phyloP scores from a whole-genome alignment of 202 grass and related monocot genomes.

The Setaria viridis region DNA sequence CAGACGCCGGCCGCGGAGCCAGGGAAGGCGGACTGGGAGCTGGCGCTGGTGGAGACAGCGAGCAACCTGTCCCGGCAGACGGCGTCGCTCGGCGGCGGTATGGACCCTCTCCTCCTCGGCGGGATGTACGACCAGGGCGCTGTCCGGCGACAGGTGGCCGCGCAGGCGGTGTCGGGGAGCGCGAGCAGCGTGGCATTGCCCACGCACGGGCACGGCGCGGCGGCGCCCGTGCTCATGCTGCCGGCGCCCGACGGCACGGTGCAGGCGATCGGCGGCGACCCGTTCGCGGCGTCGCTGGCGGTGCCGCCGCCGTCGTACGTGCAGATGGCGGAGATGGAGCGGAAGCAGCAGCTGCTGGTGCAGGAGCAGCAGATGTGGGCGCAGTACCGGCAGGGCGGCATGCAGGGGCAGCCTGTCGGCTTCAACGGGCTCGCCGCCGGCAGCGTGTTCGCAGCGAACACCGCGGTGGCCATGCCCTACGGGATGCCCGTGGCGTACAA shows the following conservation, averaged over 20 bases:
- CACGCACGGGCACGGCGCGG: not conserved
- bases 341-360: slow-evolving; percentile 74
- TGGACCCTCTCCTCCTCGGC: slow-evolving; percentile 69
- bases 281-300: slow-evolving; percentile 77
- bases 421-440: not conserved
- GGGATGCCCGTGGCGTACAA: slow-evolving; percentile 63
- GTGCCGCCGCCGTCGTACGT: slow-evolving; percentile 79
- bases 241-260: slow-evolving; percentile 59
- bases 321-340: slow-evolving; percentile 82
- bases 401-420: slow-evolving; percentile 58
- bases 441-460: slow-evolving; percentile 41
- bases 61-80: slow-evolving; percentile 71
- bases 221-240: slow-evolving; percentile 54
- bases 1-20: slow-evolving; percentile 60
- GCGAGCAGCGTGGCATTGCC: slow-evolving; percentile 70
- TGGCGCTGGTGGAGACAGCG: slow-evolving; percentile 68
- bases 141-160: slow-evolving; percentile 47
- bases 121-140: slow-evolving; percentile 86
- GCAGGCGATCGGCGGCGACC: slow-evolving; percentile 56
- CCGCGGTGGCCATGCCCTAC: slow-evolving; percentile 13
- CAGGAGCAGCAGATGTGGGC: slow-evolving; percentile 89
- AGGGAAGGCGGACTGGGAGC: slow-evolving; percentile 78
- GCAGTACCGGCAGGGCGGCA: slow-evolving; percentile 59
- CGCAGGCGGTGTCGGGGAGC: slow-evolving; percentile 54
- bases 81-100: slow-evolving; percentile 53